Conservation (phyloP, 345 rosid species). For the Citrus hindsii region DNA sequence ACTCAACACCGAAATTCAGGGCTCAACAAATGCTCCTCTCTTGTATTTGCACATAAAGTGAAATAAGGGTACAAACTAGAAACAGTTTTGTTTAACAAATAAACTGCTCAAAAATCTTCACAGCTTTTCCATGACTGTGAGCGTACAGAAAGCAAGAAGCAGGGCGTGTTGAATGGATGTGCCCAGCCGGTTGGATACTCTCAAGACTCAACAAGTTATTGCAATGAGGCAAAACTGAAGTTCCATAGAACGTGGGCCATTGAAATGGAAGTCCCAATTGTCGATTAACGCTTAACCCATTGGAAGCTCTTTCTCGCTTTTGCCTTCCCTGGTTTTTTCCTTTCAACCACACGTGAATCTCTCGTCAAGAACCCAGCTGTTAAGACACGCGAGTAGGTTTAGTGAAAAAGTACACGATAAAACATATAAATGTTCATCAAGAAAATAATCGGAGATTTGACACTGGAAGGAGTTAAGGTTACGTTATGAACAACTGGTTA, state of each 20-base stretch:
- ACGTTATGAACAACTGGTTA: background rate
- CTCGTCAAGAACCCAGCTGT: slow-evolving; percentile 91
- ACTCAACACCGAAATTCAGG: slow-evolving; percentile 2
- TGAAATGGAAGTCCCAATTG: background rate
- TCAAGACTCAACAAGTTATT: slow-evolving; percentile 3
- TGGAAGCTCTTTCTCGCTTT: slow-evolving; percentile 99
- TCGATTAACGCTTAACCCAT: slow-evolving; percentile 90
- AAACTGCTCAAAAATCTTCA: background rate
- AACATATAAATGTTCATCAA: background rate
- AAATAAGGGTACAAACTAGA: background rate
- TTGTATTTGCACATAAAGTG: background rate
- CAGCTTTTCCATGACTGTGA: background rate
- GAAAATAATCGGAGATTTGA: background rate
- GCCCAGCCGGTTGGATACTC: too few species aligned
- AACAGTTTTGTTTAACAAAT: background rate
- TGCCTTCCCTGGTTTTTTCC: slow-evolving; percentile 96
- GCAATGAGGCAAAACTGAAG: background rate
- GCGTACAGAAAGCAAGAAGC: too few species aligned
- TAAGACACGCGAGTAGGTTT: background rate
- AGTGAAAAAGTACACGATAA: background rate
- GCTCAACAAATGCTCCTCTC: background rate
- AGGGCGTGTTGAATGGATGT: too few species aligned
- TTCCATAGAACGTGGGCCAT: background rate
- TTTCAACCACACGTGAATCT: slow-evolving; percentile 91
- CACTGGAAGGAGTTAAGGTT: background rate